A percentile compares a stretch with the other conserved stretches of the same genome.
These are phyloP conservation scores for Henckelia pumila DNA, from an alignment of 257 asterid genomes.

Conservation along the genomic window DNA sequence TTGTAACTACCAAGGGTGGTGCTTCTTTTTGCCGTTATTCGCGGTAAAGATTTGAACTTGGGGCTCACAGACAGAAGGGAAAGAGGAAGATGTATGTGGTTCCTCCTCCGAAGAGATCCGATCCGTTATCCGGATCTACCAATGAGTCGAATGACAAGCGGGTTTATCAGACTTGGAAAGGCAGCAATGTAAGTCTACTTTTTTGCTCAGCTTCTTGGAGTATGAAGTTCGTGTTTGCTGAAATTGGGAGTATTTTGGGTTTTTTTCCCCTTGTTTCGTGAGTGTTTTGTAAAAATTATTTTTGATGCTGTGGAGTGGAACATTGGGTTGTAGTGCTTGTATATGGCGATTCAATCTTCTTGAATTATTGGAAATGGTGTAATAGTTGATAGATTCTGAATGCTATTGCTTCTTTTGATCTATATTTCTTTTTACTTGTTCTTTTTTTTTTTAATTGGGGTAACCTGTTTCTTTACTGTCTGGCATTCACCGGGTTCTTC, in stretches of 20 bases:
- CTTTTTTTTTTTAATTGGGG: neutral
- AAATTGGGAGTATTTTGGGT: constrained; percentile 3
- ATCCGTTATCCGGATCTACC: constrained; percentile 74
- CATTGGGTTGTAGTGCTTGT: constrained; percentile 16
- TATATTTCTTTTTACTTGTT: neutral
- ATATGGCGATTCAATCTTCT: constrained; percentile 10
- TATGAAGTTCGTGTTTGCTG: neutral
- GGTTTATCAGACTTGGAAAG: constrained; percentile 94
- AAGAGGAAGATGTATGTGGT: constrained; percentile 63
- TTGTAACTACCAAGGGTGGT: neutral
- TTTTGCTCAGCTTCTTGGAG: constrained; percentile 3
- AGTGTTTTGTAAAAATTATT: neutral
- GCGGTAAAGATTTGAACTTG: constrained; percentile 32
- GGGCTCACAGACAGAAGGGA: constrained; percentile 22
- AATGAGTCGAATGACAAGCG: constrained; percentile 56
- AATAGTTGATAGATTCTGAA: neutral
- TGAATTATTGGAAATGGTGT: neutral
- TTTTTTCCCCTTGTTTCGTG: neutral
- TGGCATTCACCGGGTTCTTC: neutral
- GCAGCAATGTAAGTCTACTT: constrained; percentile 71
- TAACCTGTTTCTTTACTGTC: neutral
- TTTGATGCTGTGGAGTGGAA: neutral
- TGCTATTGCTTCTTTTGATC: no score
- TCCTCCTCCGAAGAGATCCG: constrained; percentile 79
- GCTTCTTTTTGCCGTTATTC: constrained; percentile 25